These are phyloP conservation scores for Sporothrix globosa DNA, from an alignment of 2,329 filamentous ascomycete genomes.

Conservation along the genomic window DNA sequence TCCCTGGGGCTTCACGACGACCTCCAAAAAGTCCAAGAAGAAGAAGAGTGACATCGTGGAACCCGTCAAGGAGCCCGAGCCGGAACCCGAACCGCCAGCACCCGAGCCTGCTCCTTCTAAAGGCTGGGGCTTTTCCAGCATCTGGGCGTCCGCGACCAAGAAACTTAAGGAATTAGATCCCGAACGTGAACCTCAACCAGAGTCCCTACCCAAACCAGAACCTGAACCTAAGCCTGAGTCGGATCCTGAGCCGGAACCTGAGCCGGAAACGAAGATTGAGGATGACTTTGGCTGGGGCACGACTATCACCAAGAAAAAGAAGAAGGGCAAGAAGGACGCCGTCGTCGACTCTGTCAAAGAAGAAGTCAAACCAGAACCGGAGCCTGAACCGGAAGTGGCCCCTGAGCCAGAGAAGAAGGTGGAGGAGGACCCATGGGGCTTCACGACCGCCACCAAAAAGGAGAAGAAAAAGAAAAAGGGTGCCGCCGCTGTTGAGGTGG, in stretches of 20 bases:
- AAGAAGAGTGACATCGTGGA: conserved; percentile 36
- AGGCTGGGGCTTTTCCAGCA: conserved; percentile 22
- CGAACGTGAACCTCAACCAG: conserved; percentile 35
- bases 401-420: conserved; percentile 24
- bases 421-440: conserved; percentile 24
- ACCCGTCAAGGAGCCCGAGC: neutral
- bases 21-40: conserved; percentile 39
- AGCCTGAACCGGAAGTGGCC: conserved; percentile 9
- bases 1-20: conserved; percentile 35
- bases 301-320: conserved; percentile 38
- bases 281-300: conserved; percentile 39
- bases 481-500: neutral
- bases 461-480: conserved; percentile 41
- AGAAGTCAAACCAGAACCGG: conserved; percentile 16
- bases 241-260: conserved; percentile 26
- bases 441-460: conserved; percentile 25
- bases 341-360: neutral
- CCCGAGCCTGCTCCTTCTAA: conserved; percentile 27
- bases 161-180: conserved; percentile 29
- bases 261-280: conserved; percentile 30
- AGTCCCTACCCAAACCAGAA: conserved; percentile 28
- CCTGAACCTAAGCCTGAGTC: conserved; percentile 33
- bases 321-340: conserved; percentile 38
- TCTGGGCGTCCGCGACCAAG: conserved; percentile 22
- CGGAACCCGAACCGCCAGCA: conserved; percentile 22